These are phyloP conservation scores for Mucor piriformis DNA, from an alignment of 371 early-diverging fungal species.

Conservation along the genomic window DNA sequence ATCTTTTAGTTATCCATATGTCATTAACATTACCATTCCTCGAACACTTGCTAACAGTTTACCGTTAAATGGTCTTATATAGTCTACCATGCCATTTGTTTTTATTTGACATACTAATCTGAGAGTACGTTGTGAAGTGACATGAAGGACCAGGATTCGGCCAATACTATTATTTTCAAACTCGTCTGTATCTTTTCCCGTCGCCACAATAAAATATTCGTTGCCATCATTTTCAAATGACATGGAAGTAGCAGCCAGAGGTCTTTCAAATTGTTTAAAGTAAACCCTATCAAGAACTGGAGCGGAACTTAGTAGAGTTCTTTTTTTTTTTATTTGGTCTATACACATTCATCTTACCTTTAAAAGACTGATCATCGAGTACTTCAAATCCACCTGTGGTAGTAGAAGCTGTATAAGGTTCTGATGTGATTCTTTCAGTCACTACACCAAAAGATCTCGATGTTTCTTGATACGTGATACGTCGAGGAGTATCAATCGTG, in stretches of 20 bases:
- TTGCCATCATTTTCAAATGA: constrained; percentile 45
- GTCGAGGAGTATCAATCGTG: constrained; percentile 72
- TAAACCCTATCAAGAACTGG: constrained; percentile 48
- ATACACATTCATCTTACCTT: constrained; percentile 42
- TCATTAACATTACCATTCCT: constrained; percentile 40
- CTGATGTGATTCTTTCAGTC: constrained; percentile 42
- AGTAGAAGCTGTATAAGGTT: constrained; percentile 25
- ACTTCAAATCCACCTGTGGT: constrained; percentile 62
- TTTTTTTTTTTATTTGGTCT: background rate
- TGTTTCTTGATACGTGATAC: constrained; percentile 71
- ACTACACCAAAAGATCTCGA: constrained; percentile 66
- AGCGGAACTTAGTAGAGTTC: background rate
- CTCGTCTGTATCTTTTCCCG: constrained; percentile 53
- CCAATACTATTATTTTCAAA: constrained; percentile 61
- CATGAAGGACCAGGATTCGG: constrained; percentile 60
- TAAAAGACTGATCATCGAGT: constrained; percentile 76
- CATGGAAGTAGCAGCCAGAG: constrained; percentile 35
- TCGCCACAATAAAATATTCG: constrained; percentile 63
- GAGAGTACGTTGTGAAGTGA: constrained; percentile 48
- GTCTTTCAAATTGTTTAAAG: constrained; percentile 51
- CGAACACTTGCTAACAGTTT: constrained; percentile 60
- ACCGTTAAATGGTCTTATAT: constrained; percentile 49
- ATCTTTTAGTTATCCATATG: background rate
- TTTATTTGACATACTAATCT: constrained; percentile 39
- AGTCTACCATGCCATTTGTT: constrained; percentile 58